Percentiles rank a stretch among this genome's conserved stretches.
Evolutionary conservation across 2,329 filamentous ascomycete species (phyloP).

Genomic region (Hortaea werneckii): DNA sequence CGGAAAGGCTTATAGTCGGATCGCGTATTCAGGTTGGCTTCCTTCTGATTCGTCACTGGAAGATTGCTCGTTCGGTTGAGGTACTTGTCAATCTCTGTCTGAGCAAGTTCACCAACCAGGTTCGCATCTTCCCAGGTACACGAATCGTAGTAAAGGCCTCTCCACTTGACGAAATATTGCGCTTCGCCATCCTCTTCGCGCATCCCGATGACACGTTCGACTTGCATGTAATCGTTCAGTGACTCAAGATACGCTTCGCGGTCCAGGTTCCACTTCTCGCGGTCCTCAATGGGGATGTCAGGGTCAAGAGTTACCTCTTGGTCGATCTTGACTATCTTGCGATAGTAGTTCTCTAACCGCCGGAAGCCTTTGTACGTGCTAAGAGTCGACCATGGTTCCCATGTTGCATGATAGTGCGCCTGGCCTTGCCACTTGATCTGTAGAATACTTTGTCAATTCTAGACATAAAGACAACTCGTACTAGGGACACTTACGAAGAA

Average conservation of each 20-base stretch:
- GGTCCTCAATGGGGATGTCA: conserved; percentile 70
- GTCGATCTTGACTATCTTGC: conserved; percentile 70
- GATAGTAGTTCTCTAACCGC: conserved; percentile 90
- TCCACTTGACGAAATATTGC: conserved; percentile 91
- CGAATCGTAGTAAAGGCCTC: conserved; percentile 75
- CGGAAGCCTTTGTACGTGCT: conserved; percentile 72
- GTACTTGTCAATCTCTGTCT: conserved; percentile 85
- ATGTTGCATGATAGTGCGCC: conserved; percentile 91
- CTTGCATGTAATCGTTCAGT: conserved; percentile 78
- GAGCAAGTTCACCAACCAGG: conserved; percentile 66
- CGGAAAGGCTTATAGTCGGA: conserved; percentile 62
- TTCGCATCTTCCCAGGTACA: conserved; percentile 85
- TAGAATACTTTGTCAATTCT: conserved; percentile 26
- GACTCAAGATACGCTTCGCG: conserved; percentile 84
- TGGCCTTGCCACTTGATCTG: conserved; percentile 94
- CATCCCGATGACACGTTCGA: conserved; percentile 83
- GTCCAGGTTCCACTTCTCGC: conserved; percentile 91
- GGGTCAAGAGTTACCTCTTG: conserved; percentile 64
- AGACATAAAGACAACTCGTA: neutral
- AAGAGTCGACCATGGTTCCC: conserved; percentile 72
- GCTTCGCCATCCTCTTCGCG: conserved; percentile 68
- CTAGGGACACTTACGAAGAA: conserved; percentile 44
- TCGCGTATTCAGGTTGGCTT: conserved; percentile 66
- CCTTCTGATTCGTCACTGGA: conserved; percentile 67
- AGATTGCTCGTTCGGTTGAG: conserved; percentile 72